Base-by-base conservation (phyloP, 352 stramenopile genomes). In the Globisporangium spinosum region DNA sequence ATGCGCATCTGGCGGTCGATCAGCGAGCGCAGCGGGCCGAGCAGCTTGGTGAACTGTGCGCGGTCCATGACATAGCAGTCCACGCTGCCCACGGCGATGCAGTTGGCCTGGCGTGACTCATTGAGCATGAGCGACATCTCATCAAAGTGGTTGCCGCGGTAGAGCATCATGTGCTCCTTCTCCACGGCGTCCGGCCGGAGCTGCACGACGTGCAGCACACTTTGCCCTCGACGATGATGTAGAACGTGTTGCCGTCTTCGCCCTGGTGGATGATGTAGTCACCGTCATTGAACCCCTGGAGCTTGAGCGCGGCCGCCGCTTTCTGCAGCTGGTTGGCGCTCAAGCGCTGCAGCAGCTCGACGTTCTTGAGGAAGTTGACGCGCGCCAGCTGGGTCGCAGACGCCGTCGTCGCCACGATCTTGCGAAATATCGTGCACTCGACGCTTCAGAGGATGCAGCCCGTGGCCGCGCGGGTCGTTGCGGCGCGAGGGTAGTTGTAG, bases 211-310 rank as follows among this genome's bases (percentile, higher is more conserved):
- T 92, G 79, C 87, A 94, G 22, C 77, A 76, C 27, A 98, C 91
- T 25, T 84, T 91, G 66, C 97, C 97, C 65, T 98, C 90, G 29
- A 98, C 90, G 29, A 99, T 95, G 74, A 99, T 98, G 84, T 98
- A 99, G 75, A 99, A 99, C 9, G 97, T 95, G 75, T 98, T 93
- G 69, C 97, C 97, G 64, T 95, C 83, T 2, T 98, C 91, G 35
- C 97, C 97, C 75, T 98, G 96, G 3, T 78, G 82, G 64, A 99
- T 97, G 68, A 99, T 98, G 67, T 89, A 87, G 54, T 98, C 90
- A 7, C 93, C 95, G 60, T 94, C 77, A 32, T 83, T 76, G 71
- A 97, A 98, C 9, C 77, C 73, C 71, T 97, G 81, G 6, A 91
- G 70, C 74, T 97, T 89, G 47, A 97, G 75, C 9, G 85, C 84